Base-by-base conservation (phyloP, 164 flowering plant species). In the Litsea cubeba region DNA sequence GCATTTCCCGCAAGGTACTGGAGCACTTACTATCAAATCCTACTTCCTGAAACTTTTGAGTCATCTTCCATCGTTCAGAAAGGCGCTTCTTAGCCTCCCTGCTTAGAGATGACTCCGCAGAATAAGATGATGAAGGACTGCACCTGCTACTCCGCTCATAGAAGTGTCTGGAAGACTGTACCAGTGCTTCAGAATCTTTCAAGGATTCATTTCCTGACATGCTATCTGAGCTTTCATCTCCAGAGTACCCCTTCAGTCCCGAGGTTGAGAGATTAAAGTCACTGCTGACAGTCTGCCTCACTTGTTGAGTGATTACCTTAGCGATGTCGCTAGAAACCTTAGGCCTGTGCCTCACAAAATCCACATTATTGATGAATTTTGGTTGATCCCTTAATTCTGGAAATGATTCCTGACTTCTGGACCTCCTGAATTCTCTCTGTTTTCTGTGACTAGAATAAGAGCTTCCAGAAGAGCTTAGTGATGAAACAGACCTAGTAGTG, bases 1-100 rank as follows among this genome's bases (percentile, higher is more conserved):
- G 97, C 98, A 94, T 96, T 79, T 96, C 98, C 63, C 87, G 95
- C 24, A 96, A 75, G 4, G 98, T 96, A 82, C 84, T 89, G n/a
- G 71, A 67, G 62, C 93, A 80, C 76, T 83, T 81, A 68, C 80
- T 67, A 69, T 62, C 70, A 18, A 68, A 63, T 68, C 84, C 81
- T 66, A 68, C 60, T 50, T 89, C 88, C 77, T 86, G 90, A 76
- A 75, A 82, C 73, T 79, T 80, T 49, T 79, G 86, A 60, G 86
- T 80, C 84, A 83, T 78, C 76, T 86, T 92, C 97, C 94, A 95
- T 75, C 93, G 80, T 72, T 88, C 90, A n/a, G 95, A 92, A 50
- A 95, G 89, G 76, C 93, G 91, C 75, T 85, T 90, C 87, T 84
- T 92, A 62, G 95, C 97, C 84, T 95, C 99, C 75, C 78, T 87